Evolutionary conservation across 371 early-diverging fungal genomes (phyloP).

Genomic region (Mucor circinelloides): DNA sequence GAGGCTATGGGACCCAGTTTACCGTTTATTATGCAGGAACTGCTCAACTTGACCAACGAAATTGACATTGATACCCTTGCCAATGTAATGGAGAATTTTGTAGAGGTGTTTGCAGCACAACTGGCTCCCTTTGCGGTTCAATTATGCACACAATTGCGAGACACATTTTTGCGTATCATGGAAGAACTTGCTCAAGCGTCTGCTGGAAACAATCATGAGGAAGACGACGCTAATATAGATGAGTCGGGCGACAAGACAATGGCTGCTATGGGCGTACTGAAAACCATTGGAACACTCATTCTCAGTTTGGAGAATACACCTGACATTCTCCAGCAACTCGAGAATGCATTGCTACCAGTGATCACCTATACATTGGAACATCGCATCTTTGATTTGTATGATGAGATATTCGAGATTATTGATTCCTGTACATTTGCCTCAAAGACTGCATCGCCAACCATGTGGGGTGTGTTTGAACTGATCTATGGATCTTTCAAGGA

Average conservation of each 20-base stretch:
- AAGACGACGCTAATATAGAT: slow-evolving; percentile 44
- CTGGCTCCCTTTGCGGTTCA: slow-evolving; percentile 89
- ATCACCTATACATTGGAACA: slow-evolving; percentile 75
- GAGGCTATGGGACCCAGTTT: slow-evolving; percentile 76
- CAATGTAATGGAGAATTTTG: slow-evolving; percentile 86
- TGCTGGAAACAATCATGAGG: slow-evolving; percentile 35
- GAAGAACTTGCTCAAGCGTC: slow-evolving; percentile 54
- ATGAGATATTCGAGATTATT: slow-evolving; percentile 86
- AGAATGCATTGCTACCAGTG: slow-evolving; percentile 72
- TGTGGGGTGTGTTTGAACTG: slow-evolving; percentile 83
- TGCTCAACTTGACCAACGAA: slow-evolving; percentile 83
- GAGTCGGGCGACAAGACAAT: slow-evolving; percentile 82
- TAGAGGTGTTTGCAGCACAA: slow-evolving; percentile 86
- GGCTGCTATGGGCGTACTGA: slow-evolving; percentile 90
- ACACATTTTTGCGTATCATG: slow-evolving; percentile 84
- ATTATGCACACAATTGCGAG: slow-evolving; percentile 80
- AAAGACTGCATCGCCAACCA: slow-evolving; percentile 77
- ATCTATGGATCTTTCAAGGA: slow-evolving; percentile 76
- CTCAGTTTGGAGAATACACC: slow-evolving; percentile 70
- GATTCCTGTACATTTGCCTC: slow-evolving; percentile 82
- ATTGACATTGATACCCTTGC: slow-evolving; percentile 90
- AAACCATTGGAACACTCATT: slow-evolving; percentile 87
- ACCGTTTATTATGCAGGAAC: slow-evolving; percentile 81
- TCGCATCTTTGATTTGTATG: slow-evolving; percentile 76
- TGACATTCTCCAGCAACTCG: slow-evolving; percentile 66